phyloP scores from a whole-genome alignment of 139 green algal species.

The Chlorella sp. region DNA sequence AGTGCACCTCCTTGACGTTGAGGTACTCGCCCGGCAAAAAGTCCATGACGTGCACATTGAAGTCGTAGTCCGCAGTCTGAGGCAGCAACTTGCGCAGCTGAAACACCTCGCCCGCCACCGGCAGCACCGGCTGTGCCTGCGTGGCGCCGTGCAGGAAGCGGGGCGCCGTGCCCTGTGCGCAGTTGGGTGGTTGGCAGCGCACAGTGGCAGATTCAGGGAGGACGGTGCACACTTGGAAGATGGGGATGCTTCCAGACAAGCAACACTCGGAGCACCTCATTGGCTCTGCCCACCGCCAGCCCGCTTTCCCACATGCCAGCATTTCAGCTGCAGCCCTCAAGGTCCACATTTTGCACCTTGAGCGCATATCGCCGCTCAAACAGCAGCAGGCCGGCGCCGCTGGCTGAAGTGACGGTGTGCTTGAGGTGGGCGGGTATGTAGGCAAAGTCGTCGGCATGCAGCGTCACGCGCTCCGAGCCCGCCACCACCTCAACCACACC shows the following conservation, averaged over 20 bases:
- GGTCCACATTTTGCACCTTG: too few relatives aligned
- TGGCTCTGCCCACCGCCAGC: neutral
- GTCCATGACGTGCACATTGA: conserved; percentile 97
- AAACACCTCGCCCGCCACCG: conserved; percentile 85
- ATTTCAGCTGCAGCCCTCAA: too few relatives aligned
- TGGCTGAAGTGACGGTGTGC: conserved; percentile 23
- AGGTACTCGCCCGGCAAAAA: conserved; percentile 84
- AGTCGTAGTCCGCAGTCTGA: conserved; percentile 85
- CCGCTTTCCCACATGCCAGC: neutral
- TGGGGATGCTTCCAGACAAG: neutral
- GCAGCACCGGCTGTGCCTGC: conserved; percentile 68
- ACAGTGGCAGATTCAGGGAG: too few relatives aligned
- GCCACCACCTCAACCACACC: conserved; percentile 55
- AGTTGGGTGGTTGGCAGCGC: neutral
- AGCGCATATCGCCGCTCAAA: conserved; percentile 73
- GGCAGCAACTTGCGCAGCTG: conserved; percentile 92
- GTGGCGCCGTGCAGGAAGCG: conserved; percentile 62
- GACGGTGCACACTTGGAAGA: neutral
- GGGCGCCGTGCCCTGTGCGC: conserved; percentile 33
- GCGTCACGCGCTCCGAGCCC: conserved; percentile 22
- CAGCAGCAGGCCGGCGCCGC: conserved; percentile 72
- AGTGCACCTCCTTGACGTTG: conserved; percentile 95
- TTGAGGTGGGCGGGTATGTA: conserved; percentile 76
- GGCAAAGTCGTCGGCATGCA: conserved; percentile 72
- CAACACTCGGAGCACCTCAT: neutral